phyloP scores from a whole-genome alignment of 345 rosid genomes.

The Chamaenerion angustifolium region DNA sequence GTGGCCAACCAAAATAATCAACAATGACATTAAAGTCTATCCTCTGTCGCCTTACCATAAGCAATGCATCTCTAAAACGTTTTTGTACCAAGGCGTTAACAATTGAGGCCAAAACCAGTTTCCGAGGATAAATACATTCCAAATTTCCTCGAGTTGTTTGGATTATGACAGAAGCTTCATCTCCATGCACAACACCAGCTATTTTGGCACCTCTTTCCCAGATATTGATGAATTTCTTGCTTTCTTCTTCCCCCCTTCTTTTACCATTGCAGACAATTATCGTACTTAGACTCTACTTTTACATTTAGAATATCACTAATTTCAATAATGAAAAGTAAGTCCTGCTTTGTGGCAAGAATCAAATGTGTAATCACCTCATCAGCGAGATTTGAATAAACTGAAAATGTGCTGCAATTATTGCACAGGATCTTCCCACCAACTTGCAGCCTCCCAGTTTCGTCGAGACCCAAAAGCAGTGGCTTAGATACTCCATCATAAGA shows the following conservation, averaged over 20 bases:
- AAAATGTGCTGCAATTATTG: slow-evolving; percentile 79
- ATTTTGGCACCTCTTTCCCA: slow-evolving; percentile 94
- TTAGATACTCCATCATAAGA: slow-evolving; percentile 23
- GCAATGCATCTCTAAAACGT: slow-evolving; percentile 66
- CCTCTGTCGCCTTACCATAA: slow-evolving; percentile 93
- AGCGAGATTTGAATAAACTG: slow-evolving; percentile 66
- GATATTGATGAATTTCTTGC: slow-evolving; percentile 39
- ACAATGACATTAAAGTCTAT: slow-evolving; percentile 80
- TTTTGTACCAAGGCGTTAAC: slow-evolving; percentile 52
- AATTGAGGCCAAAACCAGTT: slow-evolving; percentile 70
- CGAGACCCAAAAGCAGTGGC: slow-evolving; percentile 71
- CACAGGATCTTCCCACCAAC: slow-evolving; percentile 47
- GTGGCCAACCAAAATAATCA: slow-evolving; percentile 77
- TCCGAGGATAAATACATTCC: slow-evolving; percentile 86
- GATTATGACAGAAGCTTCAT: slow-evolving; percentile 69
- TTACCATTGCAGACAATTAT: slow-evolving; percentile 24
- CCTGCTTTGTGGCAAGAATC: slow-evolving; percentile 74
- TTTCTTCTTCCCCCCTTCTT: slow-evolving; percentile 52
- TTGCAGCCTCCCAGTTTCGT: slow-evolving; percentile 67
- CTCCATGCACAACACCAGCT: slow-evolving; percentile 81
- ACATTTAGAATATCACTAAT: slow-evolving; percentile 47
- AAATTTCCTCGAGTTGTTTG: slow-evolving; percentile 84
- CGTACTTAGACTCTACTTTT: slow-evolving; percentile 39
- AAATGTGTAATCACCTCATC: slow-evolving; percentile 64
- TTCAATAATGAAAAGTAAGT: slow-evolving; percentile 70